Evolutionary conservation across 2,329 filamentous ascomycete genomes (phyloP), one percentile per base, ranked within the genome.

Genomic region (Chaetomiaceae sp.): DNA sequence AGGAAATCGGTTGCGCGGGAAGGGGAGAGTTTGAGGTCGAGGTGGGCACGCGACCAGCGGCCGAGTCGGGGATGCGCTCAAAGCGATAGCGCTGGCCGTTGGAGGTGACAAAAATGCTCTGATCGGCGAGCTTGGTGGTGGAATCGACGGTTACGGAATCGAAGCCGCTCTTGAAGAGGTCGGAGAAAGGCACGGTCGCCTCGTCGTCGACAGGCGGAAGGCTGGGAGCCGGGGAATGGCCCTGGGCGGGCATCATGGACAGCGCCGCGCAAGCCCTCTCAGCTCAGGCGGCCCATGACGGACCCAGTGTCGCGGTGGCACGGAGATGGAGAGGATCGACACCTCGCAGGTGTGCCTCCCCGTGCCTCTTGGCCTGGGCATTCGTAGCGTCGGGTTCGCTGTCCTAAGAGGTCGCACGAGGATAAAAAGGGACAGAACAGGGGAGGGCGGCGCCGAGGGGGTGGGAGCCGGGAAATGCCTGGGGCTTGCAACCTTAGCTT

Each of bases 31-130:
- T 23, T n/a, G 42, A 20, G 14, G 46, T 4, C n/a, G 43, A 51
- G 47, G 42, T 39, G 44, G 51, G 46, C 51, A 36, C 39, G 54
- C 39, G 57, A 42, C 33, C 22, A 40, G 23, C 31, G 20, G 8
- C 23, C 11, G 47, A 27, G 38, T 60, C 60, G 11, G 59, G 47
- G 46, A 66, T 58, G 51, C 59, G 59, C 57, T 64, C 59, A 38
- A 66, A 43, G 29, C 59, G 63, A 40, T 59, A 66, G 23, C 64
- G 64, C 34, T 59, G 63, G 29, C 64, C 64, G 50, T 59, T 58
- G 3, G 62, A 50, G 6, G 63, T 43, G 5, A 65, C 59, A 48
- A 66, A 63, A 15, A 66, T 64, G 55, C 59, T 59, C 14, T 54
- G 56, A 25, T 66, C 62, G 48, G 62, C 60, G 39, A 64, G 59